These are phyloP conservation scores for Aspergillus bertholletiae DNA, from an alignment of 495 filamentous ascomycete genomes.

Conservation along the genomic window DNA sequence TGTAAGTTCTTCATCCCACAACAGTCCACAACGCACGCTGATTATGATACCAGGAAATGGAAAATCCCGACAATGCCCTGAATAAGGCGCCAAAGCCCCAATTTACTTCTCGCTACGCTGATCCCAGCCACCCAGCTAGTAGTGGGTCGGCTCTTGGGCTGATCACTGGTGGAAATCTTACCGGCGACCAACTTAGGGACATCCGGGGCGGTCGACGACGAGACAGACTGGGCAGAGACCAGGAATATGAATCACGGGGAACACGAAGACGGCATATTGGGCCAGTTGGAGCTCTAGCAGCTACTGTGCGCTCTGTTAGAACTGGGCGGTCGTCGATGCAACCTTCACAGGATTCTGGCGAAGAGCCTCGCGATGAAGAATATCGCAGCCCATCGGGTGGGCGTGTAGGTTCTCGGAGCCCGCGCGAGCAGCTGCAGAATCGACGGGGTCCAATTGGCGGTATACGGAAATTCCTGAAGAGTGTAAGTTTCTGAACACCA, in stretches of 20 bases:
- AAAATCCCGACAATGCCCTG: slow-evolving; percentile 30
- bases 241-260: too few species aligned
- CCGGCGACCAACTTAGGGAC: slow-evolving; percentile 6
- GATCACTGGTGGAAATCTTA: slow-evolving; percentile 40
- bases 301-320: neutral
- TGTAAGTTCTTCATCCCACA: slow-evolving; percentile 51
- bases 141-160: slow-evolving; percentile 32
- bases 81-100: slow-evolving; percentile 20
- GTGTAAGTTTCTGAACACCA: slow-evolving; percentile 10
- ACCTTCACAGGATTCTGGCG: neutral
- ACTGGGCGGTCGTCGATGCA: neutral
- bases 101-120: slow-evolving; percentile 50
- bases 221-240: too few species aligned
- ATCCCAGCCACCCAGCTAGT: slow-evolving; percentile 51
- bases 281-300: neutral
- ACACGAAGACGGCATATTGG: neutral
- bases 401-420: neutral
- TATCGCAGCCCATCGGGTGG: neutral
- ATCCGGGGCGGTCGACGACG: neutral
- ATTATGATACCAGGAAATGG: slow-evolving; percentile 6
- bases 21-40: neutral
- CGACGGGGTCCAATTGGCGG: neutral
- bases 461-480: slow-evolving; percentile 22
- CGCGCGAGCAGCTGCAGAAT: neutral
- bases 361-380: neutral